These are phyloP conservation scores for Opeltia flavorubescens DNA, from an alignment of 495 filamentous ascomycete species.

Conservation along the genomic window DNA sequence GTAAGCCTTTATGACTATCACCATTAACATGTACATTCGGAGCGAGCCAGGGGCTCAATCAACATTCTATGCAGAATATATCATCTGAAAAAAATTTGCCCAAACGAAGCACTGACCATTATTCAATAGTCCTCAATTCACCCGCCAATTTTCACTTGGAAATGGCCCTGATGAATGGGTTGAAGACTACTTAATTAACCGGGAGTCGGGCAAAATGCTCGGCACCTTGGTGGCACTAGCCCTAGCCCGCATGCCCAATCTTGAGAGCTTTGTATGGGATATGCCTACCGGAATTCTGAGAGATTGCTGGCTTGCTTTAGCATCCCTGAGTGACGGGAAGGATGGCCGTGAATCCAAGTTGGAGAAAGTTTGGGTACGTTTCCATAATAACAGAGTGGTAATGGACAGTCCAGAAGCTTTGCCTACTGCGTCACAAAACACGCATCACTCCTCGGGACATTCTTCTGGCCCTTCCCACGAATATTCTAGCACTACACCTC, in stretches of 20 bases:
- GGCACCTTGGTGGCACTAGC: conserved; percentile 81
- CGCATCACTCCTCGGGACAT: background rate
- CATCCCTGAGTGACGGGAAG: conserved; percentile 52
- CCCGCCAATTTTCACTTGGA: conserved; percentile 78
- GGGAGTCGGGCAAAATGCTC: conserved; percentile 87
- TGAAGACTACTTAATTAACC: conserved; percentile 73
- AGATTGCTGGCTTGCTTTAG: conserved; percentile 75
- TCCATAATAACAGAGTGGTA: conserved; percentile 57
- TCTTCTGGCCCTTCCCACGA: background rate
- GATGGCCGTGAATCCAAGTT: conserved; percentile 51
- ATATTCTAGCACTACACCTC: background rate
- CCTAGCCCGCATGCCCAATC: conserved; percentile 70
- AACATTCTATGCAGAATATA: too few species aligned
- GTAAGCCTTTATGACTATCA: too few species aligned
- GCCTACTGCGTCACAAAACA: conserved; percentile 18
- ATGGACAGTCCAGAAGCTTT: conserved; percentile 7
- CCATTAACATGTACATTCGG: too few species aligned
- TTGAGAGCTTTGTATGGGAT: conserved; percentile 90
- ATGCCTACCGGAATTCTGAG: conserved; percentile 86
- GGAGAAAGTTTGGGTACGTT: conserved; percentile 73
- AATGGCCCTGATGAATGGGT: conserved; percentile 78
- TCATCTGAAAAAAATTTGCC: background rate
- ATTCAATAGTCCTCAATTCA: conserved; percentile 46
- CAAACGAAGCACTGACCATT: background rate
- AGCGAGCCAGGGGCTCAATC: too few species aligned